phyloP scores from a whole-genome alignment of 2,329 filamentous ascomycete genomes.

The Torrubiella hemipterigena region DNA sequence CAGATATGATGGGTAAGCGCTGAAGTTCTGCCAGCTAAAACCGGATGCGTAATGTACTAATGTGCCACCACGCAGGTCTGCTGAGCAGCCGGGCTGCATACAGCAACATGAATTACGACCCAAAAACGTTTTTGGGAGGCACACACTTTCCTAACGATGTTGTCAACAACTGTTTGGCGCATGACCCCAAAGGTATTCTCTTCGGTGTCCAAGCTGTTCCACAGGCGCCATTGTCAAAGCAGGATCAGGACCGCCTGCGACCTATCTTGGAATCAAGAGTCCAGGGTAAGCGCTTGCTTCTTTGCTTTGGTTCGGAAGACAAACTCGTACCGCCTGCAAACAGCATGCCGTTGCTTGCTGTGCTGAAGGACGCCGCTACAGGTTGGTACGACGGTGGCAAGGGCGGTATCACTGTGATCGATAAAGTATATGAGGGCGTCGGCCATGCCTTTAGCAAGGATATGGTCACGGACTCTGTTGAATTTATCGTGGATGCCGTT shows the following conservation, averaged over 20 bases:
- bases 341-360: constrained; percentile 46
- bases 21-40: not conserved
- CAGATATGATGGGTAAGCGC: constrained; percentile 62
- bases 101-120: constrained; percentile 43
- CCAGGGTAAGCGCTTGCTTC: constrained; percentile 50
- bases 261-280: constrained; percentile 35
- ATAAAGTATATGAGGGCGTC: constrained; percentile 55
- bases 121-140: constrained; percentile 60
- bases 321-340: constrained; percentile 59
- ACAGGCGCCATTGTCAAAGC: constrained; percentile 15
- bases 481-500: constrained; percentile 45
- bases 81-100: constrained; percentile 68
- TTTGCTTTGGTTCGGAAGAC: constrained; percentile 55
- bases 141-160: constrained; percentile 63
- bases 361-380: constrained; percentile 41
- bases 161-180: constrained; percentile 46
- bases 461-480: constrained; percentile 56
- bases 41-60: not conserved
- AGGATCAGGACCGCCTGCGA: constrained; percentile 30
- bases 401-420: constrained; percentile 44
- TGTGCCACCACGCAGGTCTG: constrained; percentile 37
- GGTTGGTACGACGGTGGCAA: constrained; percentile 38
- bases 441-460: constrained; percentile 56
- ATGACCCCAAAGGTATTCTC: constrained; percentile 66
- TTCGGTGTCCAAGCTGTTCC: constrained; percentile 39